Evolutionary conservation across 1,284 basidiomycete genomes (phyloP), one percentile per base, ranked within the genome.

Genomic region (Mycena citricolor): DNA sequence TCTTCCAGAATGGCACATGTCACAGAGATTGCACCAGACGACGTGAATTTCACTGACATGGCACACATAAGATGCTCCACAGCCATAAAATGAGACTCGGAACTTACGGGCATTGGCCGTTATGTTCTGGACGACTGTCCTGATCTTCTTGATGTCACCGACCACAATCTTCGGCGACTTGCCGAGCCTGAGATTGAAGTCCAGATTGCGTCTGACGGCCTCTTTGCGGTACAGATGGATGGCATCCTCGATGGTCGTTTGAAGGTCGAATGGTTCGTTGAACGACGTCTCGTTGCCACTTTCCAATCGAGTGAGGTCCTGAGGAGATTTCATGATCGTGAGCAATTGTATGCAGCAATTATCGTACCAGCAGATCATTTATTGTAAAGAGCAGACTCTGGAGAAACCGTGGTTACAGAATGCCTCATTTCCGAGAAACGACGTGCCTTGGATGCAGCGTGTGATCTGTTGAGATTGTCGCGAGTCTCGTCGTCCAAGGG

Each of bases 251-350:
- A 94, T 83, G 0, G 79, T 75, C n/a, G 69, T 64, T 13, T 73
- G 74, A 5, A 94, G 67, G 58, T 93, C 76, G 57, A 94, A 92
- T 0, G 87, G 86, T 60, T 94, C 90, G 58, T 84, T 85, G 63
- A 90, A 85, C 2, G 83, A 84, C 0, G 85, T 86, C 58, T 89
- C 83, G 51, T 86, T 80, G 14, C 89, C 90, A 39, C 77, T 84
- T 62, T 94, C 90, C 23, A 91, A 74, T 8, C 88, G 76, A 0
- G 90, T 92, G 6, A 93, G 74, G 62, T 94, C 90, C 79, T 81
- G n/a, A n/a, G n/a, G 47, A 34, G 11, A n/a, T 20, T 22, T 17
- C 32, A 4, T n/a, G 44, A n/a, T 36, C 20, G 39, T 14, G 17
- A 5, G 19, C 21, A 17, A 26, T 69, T 70, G 49, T 71, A 39